Evolutionary conservation across 1,284 basidiomycete genomes (phyloP).

Genomic region (Melampsora americana): DNA sequence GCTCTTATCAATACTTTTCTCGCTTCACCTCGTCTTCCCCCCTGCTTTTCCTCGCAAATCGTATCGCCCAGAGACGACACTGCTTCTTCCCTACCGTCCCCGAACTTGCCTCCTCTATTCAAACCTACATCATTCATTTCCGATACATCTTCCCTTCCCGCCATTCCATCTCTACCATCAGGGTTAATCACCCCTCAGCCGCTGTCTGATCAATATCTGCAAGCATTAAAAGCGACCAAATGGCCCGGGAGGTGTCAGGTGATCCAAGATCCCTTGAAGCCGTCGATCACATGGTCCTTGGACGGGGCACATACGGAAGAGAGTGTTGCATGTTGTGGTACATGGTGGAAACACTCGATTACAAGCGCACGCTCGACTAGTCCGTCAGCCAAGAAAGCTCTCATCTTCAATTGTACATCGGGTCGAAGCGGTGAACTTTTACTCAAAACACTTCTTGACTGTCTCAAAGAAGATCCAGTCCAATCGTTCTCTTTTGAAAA

Average conservation of each 20-base stretch:
- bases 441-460: slow-evolving; percentile 63
- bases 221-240: slow-evolving; percentile 67
- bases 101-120: slow-evolving; percentile 44
- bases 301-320: slow-evolving; percentile 64
- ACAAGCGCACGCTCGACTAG: neutral
- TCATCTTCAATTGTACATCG: slow-evolving; percentile 95
- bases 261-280: slow-evolving; percentile 61
- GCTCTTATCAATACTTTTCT: slow-evolving; percentile 72
- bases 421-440: slow-evolving; percentile 77
- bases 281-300: slow-evolving; percentile 59
- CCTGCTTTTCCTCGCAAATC: neutral
- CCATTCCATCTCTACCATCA: slow-evolving; percentile 6
- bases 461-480: slow-evolving; percentile 50
- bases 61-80: slow-evolving; percentile 7
- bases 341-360: slow-evolving; percentile 64
- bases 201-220: slow-evolving; percentile 62
- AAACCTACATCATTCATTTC: slow-evolving; percentile 1
- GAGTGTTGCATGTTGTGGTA: slow-evolving; percentile 76
- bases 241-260: slow-evolving; percentile 99
- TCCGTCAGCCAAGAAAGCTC: slow-evolving; percentile 44
- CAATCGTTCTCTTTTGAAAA: slow-evolving; percentile 66
- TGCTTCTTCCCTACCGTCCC: neutral
- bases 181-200: slow-evolving; percentile 44
- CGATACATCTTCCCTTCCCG: neutral
- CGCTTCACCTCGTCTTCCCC: slow-evolving; percentile 50